A percentile compares a stretch with the other conserved stretches of the same genome.
Evolutionary conservation across 345 rosid genomes (phyloP).

Genomic region (Viola odorata): DNA sequence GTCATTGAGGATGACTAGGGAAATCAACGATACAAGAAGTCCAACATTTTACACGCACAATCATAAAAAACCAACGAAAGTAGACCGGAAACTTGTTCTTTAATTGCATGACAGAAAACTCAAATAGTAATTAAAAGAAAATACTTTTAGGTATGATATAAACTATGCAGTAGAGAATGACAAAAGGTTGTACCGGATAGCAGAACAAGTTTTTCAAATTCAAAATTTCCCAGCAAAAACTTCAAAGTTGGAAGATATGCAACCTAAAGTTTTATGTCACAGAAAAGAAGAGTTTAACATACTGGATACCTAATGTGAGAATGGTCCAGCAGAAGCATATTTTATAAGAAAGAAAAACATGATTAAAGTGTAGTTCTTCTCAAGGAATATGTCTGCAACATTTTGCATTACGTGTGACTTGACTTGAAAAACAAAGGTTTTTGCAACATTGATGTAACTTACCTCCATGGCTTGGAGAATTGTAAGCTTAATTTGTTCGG

Average conservation of each 20-base stretch:
- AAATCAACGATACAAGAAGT: constrained; percentile 2
- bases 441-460: neutral
- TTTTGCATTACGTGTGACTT: neutral
- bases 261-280: neutral
- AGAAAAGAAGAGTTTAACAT: neutral
- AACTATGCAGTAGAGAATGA: too few relatives aligned
- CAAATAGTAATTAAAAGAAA: too few relatives aligned
- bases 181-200: too few relatives aligned
- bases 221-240: too few relatives aligned
- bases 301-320: neutral
- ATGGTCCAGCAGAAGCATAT: neutral
- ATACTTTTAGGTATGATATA: too few relatives aligned
- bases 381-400: neutral
- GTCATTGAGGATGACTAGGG: constrained; percentile 12
- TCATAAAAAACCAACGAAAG: neutral
- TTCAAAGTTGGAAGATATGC: too few relatives aligned
- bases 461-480: constrained; percentile 20
- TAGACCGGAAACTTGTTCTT: neutral
- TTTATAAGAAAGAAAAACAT: neutral
- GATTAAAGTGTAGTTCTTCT: neutral
- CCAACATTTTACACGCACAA: constrained; percentile 3
- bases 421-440: neutral
- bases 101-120: neutral
- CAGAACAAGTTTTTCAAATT: too few relatives aligned
- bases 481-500: constrained; percentile 18